Evolutionary conservation across 495 filamentous ascomycete species (phyloP).

Genomic region (Xylaria castorea): DNA sequence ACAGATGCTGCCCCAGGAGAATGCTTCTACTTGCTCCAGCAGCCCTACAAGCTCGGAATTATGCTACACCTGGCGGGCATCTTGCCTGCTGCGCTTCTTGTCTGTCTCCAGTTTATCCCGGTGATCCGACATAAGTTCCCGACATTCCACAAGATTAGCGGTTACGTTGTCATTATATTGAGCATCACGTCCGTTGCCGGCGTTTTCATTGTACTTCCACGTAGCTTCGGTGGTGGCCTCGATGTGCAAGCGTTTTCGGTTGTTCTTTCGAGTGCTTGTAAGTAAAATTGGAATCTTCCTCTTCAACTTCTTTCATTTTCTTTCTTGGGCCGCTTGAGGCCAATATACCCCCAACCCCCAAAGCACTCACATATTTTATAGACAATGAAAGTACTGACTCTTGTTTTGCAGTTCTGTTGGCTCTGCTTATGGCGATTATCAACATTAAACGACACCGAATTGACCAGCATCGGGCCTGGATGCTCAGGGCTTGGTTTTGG

Average conservation of each 20-base stretch:
- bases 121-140: constrained; percentile 54
- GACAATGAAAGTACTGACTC: background rate
- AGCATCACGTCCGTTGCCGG: constrained; percentile 49
- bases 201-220: constrained; percentile 52
- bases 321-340: too few relatives aligned
- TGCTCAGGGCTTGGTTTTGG: constrained; percentile 58
- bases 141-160: constrained; percentile 59
- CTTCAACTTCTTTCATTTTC: too few relatives aligned
- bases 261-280: constrained; percentile 44
- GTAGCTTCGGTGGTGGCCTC: constrained; percentile 53
- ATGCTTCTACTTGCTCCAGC: constrained; percentile 52
- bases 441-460: constrained; percentile 63
- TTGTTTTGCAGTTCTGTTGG: constrained; percentile 29
- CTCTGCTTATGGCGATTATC: constrained; percentile 49
- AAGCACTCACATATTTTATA: background rate
- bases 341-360: too few relatives aligned
- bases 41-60: constrained; percentile 51
- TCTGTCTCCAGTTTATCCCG: constrained; percentile 59
- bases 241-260: constrained; percentile 47
- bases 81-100: constrained; percentile 57
- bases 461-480: constrained; percentile 65
- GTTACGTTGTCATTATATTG: constrained; percentile 57
- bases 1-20: constrained; percentile 47
- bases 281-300: background rate
- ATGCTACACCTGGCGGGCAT: constrained; percentile 55